phyloP scores from a whole-genome alignment of 805 yeast species.

The Kazachstania africana region DNA sequence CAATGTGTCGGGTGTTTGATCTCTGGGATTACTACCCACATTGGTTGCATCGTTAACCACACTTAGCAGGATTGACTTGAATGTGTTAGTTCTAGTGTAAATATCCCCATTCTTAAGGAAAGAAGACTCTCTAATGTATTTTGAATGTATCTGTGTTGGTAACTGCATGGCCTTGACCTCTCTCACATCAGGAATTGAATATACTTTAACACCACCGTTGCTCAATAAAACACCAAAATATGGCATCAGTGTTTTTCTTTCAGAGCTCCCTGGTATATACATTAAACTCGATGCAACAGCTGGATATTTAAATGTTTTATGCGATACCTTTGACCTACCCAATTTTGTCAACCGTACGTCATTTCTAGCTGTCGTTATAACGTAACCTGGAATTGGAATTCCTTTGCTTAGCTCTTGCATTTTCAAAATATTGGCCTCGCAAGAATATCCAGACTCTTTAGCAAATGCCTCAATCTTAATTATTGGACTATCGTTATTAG shows the following conservation, averaged over 20 bases:
- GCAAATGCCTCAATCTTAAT: conserved; percentile 47
- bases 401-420: conserved; percentile 55
- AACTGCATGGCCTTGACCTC: conserved; percentile 42
- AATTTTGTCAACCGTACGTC: conserved; percentile 55
- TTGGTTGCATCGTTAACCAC: conserved; percentile 28
- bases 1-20: conserved; percentile 38
- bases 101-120: conserved; percentile 45
- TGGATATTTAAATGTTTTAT: conserved; percentile 43
- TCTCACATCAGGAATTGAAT: conserved; percentile 49
- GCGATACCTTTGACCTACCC: conserved; percentile 52
- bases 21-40: background rate
- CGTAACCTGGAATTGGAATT: conserved; percentile 45
- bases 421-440: conserved; percentile 47
- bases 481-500: conserved; percentile 39
- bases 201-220: conserved; percentile 35
- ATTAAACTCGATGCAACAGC: conserved; percentile 42
- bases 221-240: conserved; percentile 34
- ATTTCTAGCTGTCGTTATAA: conserved; percentile 41
- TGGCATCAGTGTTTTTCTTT: conserved; percentile 31
- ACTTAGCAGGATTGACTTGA: conserved; percentile 43
- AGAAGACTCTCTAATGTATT: conserved; percentile 33
- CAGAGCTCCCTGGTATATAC: conserved; percentile 18
- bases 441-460: conserved; percentile 47
- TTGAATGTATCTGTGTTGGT: conserved; percentile 32
- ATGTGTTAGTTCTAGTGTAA: conserved; percentile 41